phyloP scores from a whole-genome alignment of 106 monocot genomes.

The Dendrobium nobile region DNA sequence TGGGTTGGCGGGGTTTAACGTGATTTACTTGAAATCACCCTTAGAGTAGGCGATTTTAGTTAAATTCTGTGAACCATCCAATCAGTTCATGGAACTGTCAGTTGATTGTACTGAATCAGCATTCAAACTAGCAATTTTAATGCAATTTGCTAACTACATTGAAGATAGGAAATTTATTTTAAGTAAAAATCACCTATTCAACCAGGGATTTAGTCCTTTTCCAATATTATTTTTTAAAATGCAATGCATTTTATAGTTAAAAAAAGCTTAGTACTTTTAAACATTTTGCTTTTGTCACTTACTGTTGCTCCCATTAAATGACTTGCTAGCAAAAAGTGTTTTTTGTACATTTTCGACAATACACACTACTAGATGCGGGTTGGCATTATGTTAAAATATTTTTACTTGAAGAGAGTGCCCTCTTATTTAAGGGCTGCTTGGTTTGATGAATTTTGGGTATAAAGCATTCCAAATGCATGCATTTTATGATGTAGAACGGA shows the following conservation, averaged over 20 bases:
- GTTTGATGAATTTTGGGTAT: too few species aligned
- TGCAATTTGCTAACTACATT: too few species aligned
- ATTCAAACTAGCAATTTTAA: too few species aligned
- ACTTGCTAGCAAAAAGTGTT: background rate
- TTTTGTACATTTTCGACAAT: background rate
- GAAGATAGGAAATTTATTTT: too few species aligned
- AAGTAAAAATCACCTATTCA: too few species aligned
- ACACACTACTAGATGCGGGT: background rate
- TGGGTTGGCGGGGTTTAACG: background rate
- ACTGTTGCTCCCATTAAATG: background rate
- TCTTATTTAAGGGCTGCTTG: background rate
- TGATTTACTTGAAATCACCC: background rate
- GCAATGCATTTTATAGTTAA: background rate
- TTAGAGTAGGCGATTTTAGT: background rate
- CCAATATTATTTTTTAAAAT: background rate
- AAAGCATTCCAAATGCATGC: too few species aligned
- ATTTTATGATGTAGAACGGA: too few species aligned
- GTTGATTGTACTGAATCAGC: too few species aligned
- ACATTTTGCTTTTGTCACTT: background rate
- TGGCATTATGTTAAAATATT: background rate
- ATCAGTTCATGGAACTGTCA: too few species aligned
- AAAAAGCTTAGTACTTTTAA: background rate
- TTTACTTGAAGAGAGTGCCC: background rate
- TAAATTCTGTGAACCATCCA: too few species aligned
- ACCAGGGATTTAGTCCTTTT: too few species aligned